phyloP scores from a whole-genome alignment of 768 basidiomycete species.

The Suillus variegatus region DNA sequence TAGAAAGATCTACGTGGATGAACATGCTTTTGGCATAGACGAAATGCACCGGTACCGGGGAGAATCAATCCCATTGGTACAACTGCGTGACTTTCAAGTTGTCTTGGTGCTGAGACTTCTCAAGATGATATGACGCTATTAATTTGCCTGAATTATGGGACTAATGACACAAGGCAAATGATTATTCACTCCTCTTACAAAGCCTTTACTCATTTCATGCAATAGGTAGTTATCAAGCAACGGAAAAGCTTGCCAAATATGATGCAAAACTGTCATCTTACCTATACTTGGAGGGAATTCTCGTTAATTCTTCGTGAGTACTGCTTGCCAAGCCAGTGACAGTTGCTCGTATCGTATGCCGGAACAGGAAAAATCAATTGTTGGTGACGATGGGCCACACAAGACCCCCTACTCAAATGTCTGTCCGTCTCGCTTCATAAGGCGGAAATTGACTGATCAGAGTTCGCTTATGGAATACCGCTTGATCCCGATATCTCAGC shows the following conservation, averaged over 20 bases:
- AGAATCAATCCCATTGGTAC: background rate
- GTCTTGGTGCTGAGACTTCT: background rate
- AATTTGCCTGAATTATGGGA: background rate
- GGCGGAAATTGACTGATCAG: background rate
- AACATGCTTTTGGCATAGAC: background rate
- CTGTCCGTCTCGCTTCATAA: background rate
- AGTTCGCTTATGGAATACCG: background rate
- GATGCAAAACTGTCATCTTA: background rate
- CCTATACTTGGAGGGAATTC: background rate
- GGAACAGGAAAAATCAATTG: slow-evolving; percentile 1
- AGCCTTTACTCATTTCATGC: background rate
- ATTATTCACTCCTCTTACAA: background rate
- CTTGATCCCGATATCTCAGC: background rate
- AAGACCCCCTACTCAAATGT: background rate
- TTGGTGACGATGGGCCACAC: background rate
- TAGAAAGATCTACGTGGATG: background rate
- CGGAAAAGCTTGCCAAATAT: background rate
- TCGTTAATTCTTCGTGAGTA: background rate
- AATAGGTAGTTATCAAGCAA: background rate
- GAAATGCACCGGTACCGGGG: no score
- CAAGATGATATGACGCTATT: background rate
- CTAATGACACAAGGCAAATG: background rate
- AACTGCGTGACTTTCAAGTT: background rate
- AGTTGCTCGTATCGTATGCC: background rate
- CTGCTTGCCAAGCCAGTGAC: background rate